Evolutionary conservation across 2,329 filamentous ascomycete genomes (phyloP).

Genomic region (Apiospora malaysiana): DNA sequence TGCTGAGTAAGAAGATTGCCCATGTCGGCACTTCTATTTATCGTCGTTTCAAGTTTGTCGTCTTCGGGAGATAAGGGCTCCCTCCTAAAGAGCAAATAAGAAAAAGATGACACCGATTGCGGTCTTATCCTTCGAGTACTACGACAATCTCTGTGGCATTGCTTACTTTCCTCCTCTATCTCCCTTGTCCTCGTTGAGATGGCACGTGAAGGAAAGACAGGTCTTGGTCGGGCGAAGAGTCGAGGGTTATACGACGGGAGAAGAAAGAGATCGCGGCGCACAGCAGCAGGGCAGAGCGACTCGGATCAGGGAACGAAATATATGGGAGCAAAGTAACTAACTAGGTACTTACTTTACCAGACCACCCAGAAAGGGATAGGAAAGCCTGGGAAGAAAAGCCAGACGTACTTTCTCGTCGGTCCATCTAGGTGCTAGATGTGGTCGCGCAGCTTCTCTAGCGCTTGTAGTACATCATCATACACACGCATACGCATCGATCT

Average conservation of each 20-base stretch:
- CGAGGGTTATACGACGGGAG: neutral
- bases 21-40: neutral
- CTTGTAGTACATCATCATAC: neutral
- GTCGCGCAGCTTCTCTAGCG: conserved; percentile 5
- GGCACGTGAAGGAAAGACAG: neutral
- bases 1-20: neutral
- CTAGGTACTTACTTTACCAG: neutral
- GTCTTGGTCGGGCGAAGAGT: neutral
- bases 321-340: neutral
- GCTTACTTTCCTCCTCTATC: neutral
- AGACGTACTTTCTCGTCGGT: neutral
- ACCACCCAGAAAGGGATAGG: neutral
- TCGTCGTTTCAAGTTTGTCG: neutral
- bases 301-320: conserved; percentile 10
- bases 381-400: neutral
- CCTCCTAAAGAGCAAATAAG: neutral
- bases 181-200: neutral
- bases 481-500: neutral
- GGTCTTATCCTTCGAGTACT: neutral
- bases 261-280: conserved; percentile 2
- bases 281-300: conserved; percentile 1
- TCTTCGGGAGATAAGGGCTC: neutral
- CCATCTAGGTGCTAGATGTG: conserved; percentile 9
- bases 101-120: neutral
- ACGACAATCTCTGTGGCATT: neutral